phyloP scores from a whole-genome alignment of 768 basidiomycete genomes.

The Lactarius akahatsu region DNA sequence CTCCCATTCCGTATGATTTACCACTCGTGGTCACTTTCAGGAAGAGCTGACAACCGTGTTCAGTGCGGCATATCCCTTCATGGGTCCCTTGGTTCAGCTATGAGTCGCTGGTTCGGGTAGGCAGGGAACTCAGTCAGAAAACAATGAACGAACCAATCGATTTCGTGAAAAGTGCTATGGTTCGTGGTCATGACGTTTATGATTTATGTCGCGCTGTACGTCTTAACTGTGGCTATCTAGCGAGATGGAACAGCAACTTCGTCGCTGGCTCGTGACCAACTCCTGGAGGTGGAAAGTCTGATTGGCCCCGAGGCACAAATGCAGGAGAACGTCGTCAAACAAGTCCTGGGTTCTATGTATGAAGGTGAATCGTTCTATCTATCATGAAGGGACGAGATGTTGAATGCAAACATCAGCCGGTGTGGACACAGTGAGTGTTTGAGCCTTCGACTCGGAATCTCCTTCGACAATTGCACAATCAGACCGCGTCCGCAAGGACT shows the following conservation, averaged over 20 bases:
- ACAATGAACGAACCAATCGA: conserved; percentile 5
- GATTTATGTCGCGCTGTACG: not conserved
- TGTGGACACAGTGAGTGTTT: conserved; percentile 5
- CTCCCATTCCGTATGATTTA: conserved; percentile 16
- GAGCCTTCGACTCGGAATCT: not conserved
- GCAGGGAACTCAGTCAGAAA: not conserved
- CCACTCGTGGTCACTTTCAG: not conserved
- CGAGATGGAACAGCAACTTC: not conserved
- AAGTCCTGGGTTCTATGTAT: not conserved
- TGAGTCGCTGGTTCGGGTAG: not conserved
- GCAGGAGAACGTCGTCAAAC: not conserved
- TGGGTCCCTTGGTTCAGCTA: conserved; percentile 19
- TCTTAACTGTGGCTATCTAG: not conserved
- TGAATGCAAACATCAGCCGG: not conserved
- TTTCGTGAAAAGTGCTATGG: conserved; percentile 17
- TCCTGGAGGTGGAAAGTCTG: conserved; percentile 3
- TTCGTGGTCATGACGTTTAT: not conserved
- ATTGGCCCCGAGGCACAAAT: not conserved
- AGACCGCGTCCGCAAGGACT: conserved; percentile 26
- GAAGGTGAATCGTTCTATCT: not conserved
- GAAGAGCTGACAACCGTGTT: not conserved
- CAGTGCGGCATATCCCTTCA: conserved; percentile 19
- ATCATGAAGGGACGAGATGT: too few species aligned
- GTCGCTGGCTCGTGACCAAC: conserved; percentile 4
- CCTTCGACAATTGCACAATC: not conserved